phyloP scores from a whole-genome alignment of 176 grass and related monocot species.

The Triticum timopheevii region DNA sequence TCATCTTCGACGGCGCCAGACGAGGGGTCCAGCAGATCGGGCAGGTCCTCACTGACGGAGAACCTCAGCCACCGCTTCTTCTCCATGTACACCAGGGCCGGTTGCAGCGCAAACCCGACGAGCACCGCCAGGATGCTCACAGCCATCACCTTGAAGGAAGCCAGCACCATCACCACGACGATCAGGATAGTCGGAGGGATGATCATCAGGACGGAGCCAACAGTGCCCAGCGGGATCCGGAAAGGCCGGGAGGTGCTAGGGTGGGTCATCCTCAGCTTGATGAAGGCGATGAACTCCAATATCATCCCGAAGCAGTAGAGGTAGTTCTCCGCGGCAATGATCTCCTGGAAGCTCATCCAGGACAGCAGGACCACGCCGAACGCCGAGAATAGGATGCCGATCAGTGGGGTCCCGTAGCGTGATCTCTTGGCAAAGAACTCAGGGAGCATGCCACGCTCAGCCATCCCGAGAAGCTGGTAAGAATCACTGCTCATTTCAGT shows the following conservation, averaged over 20 bases:
- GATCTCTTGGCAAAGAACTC: constrained; percentile 58
- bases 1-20: constrained; percentile 4
- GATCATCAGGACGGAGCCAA: constrained; percentile 66
- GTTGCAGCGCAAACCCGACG: constrained; percentile 61
- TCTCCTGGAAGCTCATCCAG: constrained; percentile 86
- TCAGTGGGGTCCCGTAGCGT: constrained; percentile 58
- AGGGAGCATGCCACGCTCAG: constrained; percentile 61
- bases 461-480: constrained; percentile 70
- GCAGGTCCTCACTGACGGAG: constrained; percentile 59
- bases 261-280: constrained; percentile 60
- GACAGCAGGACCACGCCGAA: constrained; percentile 63
- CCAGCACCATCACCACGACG: constrained; percentile 54
- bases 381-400: constrained; percentile 81
- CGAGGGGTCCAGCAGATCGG: constrained; percentile 37
- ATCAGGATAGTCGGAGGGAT: constrained; percentile 67
- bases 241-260: constrained; percentile 53
- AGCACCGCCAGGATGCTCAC: constrained; percentile 54
- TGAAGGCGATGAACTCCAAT: constrained; percentile 88
- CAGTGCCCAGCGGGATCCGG: constrained; percentile 65
- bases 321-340: constrained; percentile 76
- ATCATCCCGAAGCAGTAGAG: constrained; percentile 97
- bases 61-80: constrained; percentile 46
- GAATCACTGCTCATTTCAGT: constrained; percentile 92
- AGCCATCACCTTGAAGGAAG: constrained; percentile 53
- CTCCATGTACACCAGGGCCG: constrained; percentile 54